Conservation (phyloP, 495 filamentous ascomycete genomes). For the Xylaria intraflava region DNA sequence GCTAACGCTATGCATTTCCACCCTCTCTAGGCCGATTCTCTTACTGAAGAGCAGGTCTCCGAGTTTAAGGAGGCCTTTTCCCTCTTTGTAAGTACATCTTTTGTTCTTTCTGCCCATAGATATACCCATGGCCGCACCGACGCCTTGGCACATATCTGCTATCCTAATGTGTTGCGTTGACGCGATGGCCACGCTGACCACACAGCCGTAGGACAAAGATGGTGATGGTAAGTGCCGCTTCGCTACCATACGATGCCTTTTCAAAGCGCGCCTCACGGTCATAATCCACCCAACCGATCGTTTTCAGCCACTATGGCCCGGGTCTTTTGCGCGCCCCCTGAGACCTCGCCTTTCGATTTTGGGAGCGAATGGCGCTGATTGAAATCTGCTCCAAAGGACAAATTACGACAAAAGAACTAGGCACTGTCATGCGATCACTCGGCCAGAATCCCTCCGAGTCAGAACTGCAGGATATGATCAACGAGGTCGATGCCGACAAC, state of each 20-base stretch:
- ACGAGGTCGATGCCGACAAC: slow-evolving; percentile 99
- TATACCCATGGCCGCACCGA: neutral
- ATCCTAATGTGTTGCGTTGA: slow-evolving; percentile 3
- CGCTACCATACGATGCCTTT: neutral
- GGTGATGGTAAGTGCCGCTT: slow-evolving; percentile 84
- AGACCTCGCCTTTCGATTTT: neutral
- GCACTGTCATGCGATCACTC: slow-evolving; percentile 98
- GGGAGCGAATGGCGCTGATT: slow-evolving; percentile 13
- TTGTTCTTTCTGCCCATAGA: neutral
- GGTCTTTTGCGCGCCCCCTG: neutral
- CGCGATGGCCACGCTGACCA: slow-evolving; percentile 13
- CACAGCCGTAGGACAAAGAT: slow-evolving; percentile 86
- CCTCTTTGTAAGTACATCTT: slow-evolving; percentile 77
- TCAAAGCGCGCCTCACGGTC: neutral
- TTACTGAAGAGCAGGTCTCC: slow-evolving; percentile 98
- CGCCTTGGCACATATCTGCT: neutral
- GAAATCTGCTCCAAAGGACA: slow-evolving; percentile 56
- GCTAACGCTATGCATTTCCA: slow-evolving; percentile 15
- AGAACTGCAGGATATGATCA: slow-evolving; percentile 99
- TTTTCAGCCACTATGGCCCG: neutral
- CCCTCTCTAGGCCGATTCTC: slow-evolving; percentile 66
- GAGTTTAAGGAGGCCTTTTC: slow-evolving; percentile 99
- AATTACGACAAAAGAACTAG: slow-evolving; percentile 98
- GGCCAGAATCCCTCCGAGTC: slow-evolving; percentile 99
- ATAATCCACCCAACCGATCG: slow-evolving; percentile 2